Evolutionary conservation across 139 green algal genomes (phyloP), one percentile per base, ranked within the genome.

Genomic region (Picochlorum sp.): DNA sequence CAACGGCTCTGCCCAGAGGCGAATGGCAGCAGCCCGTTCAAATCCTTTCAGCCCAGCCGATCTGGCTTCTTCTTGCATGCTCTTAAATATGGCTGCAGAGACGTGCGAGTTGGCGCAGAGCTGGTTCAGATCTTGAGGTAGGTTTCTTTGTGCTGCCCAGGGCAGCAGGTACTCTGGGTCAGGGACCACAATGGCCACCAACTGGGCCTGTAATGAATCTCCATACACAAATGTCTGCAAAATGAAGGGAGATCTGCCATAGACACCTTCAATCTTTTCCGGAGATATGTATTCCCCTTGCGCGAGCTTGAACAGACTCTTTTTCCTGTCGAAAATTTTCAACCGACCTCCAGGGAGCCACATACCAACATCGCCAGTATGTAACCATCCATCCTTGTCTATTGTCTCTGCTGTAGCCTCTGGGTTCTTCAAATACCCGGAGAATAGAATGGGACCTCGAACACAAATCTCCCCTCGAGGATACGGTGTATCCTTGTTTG

Each of bases 211-310:
- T 30, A 96, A 74, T 31, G 74, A 88, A 79, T 97, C 85, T 23
- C 90, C 90, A 66, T 95, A 92, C 50, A 97, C 90, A 77, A 94
- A 97, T 0, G 69, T 69, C 75, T 95, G 87, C 31, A 77, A 55
- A 11, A 96, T 77, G 54, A 95, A 67, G 0, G 83, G 77, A 23
- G 61, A 90, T 58, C 90, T 71, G 2, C 59, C 63, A 75, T 95
- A 96, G 13, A 95, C 83, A 62, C 89, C 90, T 70, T 99, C 94
- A 28, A 99, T 93, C 81, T 98, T 98, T 75, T 99, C 94, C 1
- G 92, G 90, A 4, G 94, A 92, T 15, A 99, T 85, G 79, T 99
- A 99, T 81, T 66, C 60, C 10, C 65, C 76, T 71, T 86, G 80
- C 2, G 87, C 85, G 57, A 96, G 81, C 82, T 97, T 96, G 85